Conservation (phyloP, 2,329 filamentous ascomycete species). For the Botrytis squamosa region DNA sequence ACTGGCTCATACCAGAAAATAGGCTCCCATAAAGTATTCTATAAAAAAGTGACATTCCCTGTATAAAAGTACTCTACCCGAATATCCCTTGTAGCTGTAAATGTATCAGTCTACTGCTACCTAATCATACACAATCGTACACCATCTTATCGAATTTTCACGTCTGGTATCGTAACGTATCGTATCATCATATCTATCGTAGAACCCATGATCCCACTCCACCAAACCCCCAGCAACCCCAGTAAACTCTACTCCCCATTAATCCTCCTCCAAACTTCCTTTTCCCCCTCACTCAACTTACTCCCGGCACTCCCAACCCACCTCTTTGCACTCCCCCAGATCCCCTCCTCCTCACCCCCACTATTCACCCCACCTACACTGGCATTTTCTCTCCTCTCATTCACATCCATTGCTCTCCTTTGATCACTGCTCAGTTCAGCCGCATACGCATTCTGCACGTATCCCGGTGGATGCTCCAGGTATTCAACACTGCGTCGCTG, state of each 20-base stretch:
- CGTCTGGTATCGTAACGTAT: background rate
- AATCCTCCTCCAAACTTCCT: conserved; percentile 62
- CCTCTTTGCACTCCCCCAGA: conserved; percentile 58
- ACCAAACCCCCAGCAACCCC: background rate
- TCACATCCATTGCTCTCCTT: conserved; percentile 34
- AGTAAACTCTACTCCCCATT: conserved; percentile 45
- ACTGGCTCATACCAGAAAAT: background rate
- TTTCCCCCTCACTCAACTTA: conserved; percentile 57
- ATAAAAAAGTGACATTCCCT: background rate
- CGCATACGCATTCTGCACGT: conserved; percentile 55
- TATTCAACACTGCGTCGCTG: conserved; percentile 32
- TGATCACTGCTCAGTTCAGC: conserved; percentile 52
- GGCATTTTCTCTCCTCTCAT: conserved; percentile 33
- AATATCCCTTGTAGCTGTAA: background rate
- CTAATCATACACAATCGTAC: conserved; percentile 1
- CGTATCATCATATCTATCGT: background rate
- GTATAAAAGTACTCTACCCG: no score
- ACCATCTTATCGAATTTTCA: background rate
- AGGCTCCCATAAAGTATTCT: background rate
- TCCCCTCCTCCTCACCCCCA: conserved; percentile 35
- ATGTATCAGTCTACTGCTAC: background rate
- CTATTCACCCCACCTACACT: conserved; percentile 34
- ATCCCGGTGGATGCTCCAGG: conserved; percentile 45
- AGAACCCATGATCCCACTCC: background rate
- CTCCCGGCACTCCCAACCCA: conserved; percentile 57